Evolutionary conservation across 352 stramenopile species (phyloP), one percentile per base, ranked within the genome.

Genomic region (Phytophthora pistaciae): DNA sequence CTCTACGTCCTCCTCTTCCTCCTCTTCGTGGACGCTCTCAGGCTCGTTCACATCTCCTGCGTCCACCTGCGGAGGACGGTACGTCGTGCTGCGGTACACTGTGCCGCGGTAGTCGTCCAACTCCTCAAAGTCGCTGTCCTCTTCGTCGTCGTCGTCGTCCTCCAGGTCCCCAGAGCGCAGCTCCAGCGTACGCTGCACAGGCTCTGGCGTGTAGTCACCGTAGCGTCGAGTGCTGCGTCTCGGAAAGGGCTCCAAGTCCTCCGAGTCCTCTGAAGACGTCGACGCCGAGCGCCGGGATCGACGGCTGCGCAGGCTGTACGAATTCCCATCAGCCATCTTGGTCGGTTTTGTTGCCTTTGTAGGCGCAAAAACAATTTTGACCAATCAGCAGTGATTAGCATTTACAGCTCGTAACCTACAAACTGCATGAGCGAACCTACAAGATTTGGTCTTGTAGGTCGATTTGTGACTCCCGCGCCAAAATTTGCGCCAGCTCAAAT

Each of bases 161-260:
- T 84, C 80, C 6, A 87, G 50, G 11, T 82, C 83, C 8, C 74
- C 78, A 21, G 77, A 75, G 13, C 73, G 73, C 68, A 88, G 74
- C 49, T 78, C 68, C n/a, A 93, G 74, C 60, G 82, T 91, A 31
- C 84, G 79, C 50, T 91, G 86, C 54, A 93, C 81, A 0, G 83
- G 80, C 36, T 83, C 76, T 11, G 86, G 83, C 23, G 86, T 91
- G 31, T 71, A 72, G 13, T 78, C 75, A 0, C 64, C 73, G 23
- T 74, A 70, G n/a, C 57, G 57, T 1, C 49, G 56, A 27, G 53
- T 65, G 3, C 31, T 46, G 16, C 42, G 56, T 16, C 54, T 66
- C 20, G 57, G 57, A 11, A 68, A 42, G 21, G 53, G 44, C 21
- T 68, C 40, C 36, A 67, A 14, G 3, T 75, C 68, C 16, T 73